Conservation (phyloP, 257 asterid genomes). For the Nyctanthes arbortristis region DNA sequence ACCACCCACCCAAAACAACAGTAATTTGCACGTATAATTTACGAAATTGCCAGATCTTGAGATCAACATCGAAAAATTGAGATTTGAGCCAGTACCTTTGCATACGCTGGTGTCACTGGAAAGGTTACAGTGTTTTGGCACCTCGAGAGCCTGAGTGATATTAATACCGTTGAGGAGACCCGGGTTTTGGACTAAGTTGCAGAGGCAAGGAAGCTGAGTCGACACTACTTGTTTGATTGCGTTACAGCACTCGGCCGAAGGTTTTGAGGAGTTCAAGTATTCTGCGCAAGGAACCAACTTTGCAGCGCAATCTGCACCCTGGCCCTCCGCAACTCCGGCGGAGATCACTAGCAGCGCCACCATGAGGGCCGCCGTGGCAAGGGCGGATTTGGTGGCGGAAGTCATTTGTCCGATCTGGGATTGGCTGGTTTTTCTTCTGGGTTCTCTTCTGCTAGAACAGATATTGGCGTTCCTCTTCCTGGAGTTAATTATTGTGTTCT, state of each 20-base stretch:
- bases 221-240: slow-evolving; percentile 38
- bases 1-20: not conserved
- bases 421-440: not conserved
- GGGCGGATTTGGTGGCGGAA: slow-evolving; percentile 1
- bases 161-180: slow-evolving; percentile 24
- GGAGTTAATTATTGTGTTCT: no score
- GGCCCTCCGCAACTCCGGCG: slow-evolving; percentile 32
- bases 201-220: slow-evolving; percentile 48
- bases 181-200: slow-evolving; percentile 35
- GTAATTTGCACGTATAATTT: not conserved
- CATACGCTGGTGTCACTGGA: slow-evolving; percentile 35
- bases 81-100: slow-evolving; percentile 29
- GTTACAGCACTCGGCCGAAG: slow-evolving; percentile 40
- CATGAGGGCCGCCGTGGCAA: slow-evolving; percentile 23
- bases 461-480: not conserved
- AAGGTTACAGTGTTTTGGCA: slow-evolving; percentile 40
- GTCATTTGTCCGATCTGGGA: slow-evolving; percentile 23
- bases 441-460: not conserved
- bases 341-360: slow-evolving; percentile 29
- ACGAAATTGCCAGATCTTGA: not conserved
- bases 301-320: slow-evolving; percentile 32
- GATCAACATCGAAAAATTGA: not conserved
- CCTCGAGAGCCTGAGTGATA: slow-evolving; percentile 43
- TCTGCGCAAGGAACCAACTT: slow-evolving; percentile 34
- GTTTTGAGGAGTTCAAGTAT: slow-evolving; percentile 40